Evolutionary conservation across 2,329 filamentous ascomycete species (phyloP), one percentile per base, ranked within the genome.

Genomic region (Aureobasidium uvarum): DNA sequence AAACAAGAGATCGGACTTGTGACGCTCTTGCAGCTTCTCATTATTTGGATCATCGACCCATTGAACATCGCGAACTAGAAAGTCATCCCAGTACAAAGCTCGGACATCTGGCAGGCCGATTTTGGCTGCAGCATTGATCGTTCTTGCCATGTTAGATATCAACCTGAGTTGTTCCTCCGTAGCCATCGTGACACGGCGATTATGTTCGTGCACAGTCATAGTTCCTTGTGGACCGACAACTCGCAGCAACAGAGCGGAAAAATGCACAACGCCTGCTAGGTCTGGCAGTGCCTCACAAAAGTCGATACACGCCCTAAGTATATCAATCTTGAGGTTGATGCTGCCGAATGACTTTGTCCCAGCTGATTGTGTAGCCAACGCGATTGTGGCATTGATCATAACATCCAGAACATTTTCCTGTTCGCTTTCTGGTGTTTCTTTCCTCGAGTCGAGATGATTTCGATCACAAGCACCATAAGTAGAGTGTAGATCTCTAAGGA

Each of bases 11-110:
- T 69, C 69, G 18, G 70, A 62, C n/a, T 69, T 69, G 14, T 66
- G 65, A 36, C 68, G 69, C 38, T 67, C 66, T 60, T 91, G 84
- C 0, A 91, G 88, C 18, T 84, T 83, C 69, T 85, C 83, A 13
- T 83, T 82, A 48, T 41, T 54, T 16, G 67, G 41, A 20, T 62
- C 63, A 18, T 67, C 66, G 18, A 92, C 85, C 50, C 96, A 80
- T 64, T 88, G 85, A 70, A 96, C 81, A 68, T 87, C 87, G 58
- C 95, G 87, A 54, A 99, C 84, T 10, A 99, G 81, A 71, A 98
- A 98, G 72, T 96, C 92, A 75, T 99, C 95, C 95, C 95, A 99
- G 74, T 97, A 99, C 70, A 95, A 90, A 6, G 92, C 92, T 62
- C 87, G 83, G 48, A 94, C 77, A 65, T 89, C 79, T 5, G 84